Conservation (phyloP, 306 rosid species). For the Ammopiptanthus mongolicus region DNA sequence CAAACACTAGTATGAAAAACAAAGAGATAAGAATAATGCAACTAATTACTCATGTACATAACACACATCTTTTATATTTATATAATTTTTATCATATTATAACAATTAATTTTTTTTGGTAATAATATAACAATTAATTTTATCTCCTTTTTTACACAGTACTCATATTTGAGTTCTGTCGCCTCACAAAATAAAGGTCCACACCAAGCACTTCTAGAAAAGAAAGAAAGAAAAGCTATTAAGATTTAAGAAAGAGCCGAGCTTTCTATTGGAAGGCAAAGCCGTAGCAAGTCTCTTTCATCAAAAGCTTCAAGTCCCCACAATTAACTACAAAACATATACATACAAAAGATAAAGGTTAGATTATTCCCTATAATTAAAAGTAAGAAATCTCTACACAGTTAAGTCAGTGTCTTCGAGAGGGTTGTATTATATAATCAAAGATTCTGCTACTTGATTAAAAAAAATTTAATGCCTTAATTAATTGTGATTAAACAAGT, state of each 20-base stretch:
- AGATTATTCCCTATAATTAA: constrained; percentile 42
- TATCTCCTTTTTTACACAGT: too few species aligned
- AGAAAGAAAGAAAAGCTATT: background rate
- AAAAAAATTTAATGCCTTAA: background rate
- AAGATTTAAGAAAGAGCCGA: constrained; percentile 7
- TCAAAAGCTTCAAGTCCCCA: constrained; percentile 36
- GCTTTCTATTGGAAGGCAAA: constrained; percentile 41
- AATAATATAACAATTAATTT: too few species aligned
- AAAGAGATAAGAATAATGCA: background rate
- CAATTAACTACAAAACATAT: background rate
- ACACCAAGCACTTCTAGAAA: background rate
- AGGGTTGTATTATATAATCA: constrained; percentile 28
- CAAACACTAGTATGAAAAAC: constrained; percentile 18
- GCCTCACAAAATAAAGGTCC: background rate
- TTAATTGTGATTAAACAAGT: constrained; percentile 29
- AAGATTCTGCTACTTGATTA: constrained; percentile 37
- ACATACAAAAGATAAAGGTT: constrained; percentile 28
- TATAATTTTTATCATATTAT: too few species aligned
- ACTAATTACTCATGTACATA: too few species aligned
- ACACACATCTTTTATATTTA: too few species aligned
- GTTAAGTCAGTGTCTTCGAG: constrained; percentile 52
- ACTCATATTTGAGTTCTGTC: background rate
- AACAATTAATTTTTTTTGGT: too few species aligned
- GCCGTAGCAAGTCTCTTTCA: constrained; percentile 46
- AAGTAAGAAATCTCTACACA: constrained; percentile 68